Evolutionary conservation across 179 eudicot genomes (phyloP).

Genomic region (Sideroxylon spinosum): DNA sequence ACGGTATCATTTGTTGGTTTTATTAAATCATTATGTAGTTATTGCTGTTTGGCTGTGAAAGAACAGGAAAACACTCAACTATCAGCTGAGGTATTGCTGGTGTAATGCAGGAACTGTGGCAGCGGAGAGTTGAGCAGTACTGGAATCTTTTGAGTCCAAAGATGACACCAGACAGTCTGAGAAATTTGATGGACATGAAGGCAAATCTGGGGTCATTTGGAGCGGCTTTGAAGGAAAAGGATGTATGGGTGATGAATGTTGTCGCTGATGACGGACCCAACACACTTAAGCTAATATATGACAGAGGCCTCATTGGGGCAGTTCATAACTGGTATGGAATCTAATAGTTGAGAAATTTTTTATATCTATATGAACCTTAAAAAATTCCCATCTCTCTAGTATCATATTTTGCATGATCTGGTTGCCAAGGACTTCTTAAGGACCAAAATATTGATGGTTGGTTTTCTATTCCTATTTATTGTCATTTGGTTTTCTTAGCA

Average conservation of each 20-base stretch:
- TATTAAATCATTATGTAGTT: not conserved
- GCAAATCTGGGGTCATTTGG: conserved; percentile 93
- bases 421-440: not conserved
- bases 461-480: not conserved
- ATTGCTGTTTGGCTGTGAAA: not conserved
- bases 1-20: not conserved
- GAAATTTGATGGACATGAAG: conserved; percentile 97
- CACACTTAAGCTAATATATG: conserved; percentile 82
- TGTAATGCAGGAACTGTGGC: conserved; percentile 69
- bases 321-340: conserved; percentile 68
- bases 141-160: conserved; percentile 79
- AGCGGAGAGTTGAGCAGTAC: conserved; percentile 72
- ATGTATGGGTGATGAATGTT: conserved; percentile 96
- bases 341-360: not conserved
- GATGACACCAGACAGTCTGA: conserved; percentile 62
- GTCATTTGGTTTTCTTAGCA: not conserved
- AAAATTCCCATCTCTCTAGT: not conserved
- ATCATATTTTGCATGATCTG: not conserved
- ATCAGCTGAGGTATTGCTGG: conserved; percentile 12
- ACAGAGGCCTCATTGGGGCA: conserved; percentile 90
- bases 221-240: conserved; percentile 84
- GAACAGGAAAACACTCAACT: not conserved
- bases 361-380: not conserved
- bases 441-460: not conserved
- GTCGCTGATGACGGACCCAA: conserved; percentile 92